Percentiles rank a stretch among this genome's conserved stretches.
Conservation (phyloP, 805 yeast genomes). For the Phaffomyces thermotolerans region DNA sequence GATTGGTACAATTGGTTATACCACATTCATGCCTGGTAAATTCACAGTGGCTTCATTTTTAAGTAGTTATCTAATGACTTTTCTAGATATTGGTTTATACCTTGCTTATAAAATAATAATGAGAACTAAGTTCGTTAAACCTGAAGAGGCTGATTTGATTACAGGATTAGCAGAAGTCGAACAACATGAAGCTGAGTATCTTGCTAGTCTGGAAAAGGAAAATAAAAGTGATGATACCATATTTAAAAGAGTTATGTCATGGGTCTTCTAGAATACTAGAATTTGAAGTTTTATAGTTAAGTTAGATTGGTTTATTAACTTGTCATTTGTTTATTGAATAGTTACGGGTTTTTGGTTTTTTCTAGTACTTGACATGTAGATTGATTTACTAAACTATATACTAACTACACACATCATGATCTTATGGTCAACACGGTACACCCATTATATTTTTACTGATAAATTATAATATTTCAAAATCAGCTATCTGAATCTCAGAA, state of each 20-base stretch:
- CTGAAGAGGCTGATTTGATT: slow-evolving; percentile 45
- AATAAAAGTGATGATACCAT: slow-evolving; percentile 1
- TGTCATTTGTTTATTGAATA: too few species aligned
- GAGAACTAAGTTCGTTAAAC: slow-evolving; percentile 38
- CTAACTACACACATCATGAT: too few species aligned
- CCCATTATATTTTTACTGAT: too few species aligned
- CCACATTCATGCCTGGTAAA: slow-evolving; percentile 59
- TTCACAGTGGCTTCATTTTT: slow-evolving; percentile 63
- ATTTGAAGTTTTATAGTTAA: background rate
- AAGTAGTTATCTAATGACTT: slow-evolving; percentile 68
- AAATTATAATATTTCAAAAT: too few species aligned
- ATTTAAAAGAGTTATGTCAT: slow-evolving; percentile 7
- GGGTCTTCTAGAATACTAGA: slow-evolving; percentile 9
- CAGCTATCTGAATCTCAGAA: too few species aligned
- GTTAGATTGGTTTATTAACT: too few species aligned
- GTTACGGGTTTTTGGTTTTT: too few species aligned
- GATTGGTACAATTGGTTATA: slow-evolving; percentile 60
- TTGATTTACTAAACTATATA: too few species aligned
- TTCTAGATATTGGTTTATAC: slow-evolving; percentile 41
- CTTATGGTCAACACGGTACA: too few species aligned
- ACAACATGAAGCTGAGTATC: slow-evolving; percentile 37
- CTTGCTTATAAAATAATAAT: slow-evolving; percentile 41
- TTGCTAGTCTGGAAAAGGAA: slow-evolving; percentile 9
- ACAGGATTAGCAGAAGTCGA: slow-evolving; percentile 26
- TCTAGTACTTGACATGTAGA: too few species aligned